A percentile compares a stretch with the other conserved stretches of the same genome.
Evolutionary conservation across 129 eudicot species (phyloP).

Genomic region (Ambrosia artemisiifolia): DNA sequence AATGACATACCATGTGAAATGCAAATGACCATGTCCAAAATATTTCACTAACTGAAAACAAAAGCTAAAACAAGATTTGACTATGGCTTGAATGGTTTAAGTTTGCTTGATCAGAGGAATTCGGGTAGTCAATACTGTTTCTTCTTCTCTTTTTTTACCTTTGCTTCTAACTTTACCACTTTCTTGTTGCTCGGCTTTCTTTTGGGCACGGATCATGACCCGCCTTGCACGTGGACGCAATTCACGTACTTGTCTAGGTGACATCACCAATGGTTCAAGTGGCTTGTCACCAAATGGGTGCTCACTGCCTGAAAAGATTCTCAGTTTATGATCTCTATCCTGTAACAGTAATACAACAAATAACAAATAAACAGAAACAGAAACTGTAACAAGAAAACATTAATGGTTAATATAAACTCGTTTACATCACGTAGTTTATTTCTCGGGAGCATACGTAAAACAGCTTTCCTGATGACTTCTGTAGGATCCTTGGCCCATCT

Average conservation of each 20-base stretch:
- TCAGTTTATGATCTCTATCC: slow-evolving; percentile 80
- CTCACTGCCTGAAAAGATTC: slow-evolving; percentile 70
- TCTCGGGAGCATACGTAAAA: too few relatives aligned
- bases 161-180: slow-evolving; percentile 41
- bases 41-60: too few relatives aligned
- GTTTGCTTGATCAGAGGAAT: not conserved
- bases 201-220: slow-evolving; percentile 76
- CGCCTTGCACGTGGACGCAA: slow-evolving; percentile 79
- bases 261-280: slow-evolving; percentile 64
- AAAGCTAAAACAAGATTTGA: too few relatives aligned
- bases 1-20: too few relatives aligned
- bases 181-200: slow-evolving; percentile 66
- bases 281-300: slow-evolving; percentile 83
- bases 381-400: too few relatives aligned
- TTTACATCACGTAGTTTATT: too few relatives aligned
- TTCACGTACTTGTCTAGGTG: slow-evolving; percentile 81
- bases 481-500: slow-evolving; percentile 92
- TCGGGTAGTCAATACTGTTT: slow-evolving; percentile 38
- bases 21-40: too few relatives aligned
- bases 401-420: too few relatives aligned
- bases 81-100: too few relatives aligned
- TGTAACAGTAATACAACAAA: too few relatives aligned
- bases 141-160: slow-evolving; percentile 47
- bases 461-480: slow-evolving; percentile 98
- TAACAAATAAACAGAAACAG: too few relatives aligned